Percentiles rank a stretch among this genome's conserved stretches.
Evolutionary conservation across 1,284 basidiomycete species (phyloP).

Genomic region (Agaricales sp.): DNA sequence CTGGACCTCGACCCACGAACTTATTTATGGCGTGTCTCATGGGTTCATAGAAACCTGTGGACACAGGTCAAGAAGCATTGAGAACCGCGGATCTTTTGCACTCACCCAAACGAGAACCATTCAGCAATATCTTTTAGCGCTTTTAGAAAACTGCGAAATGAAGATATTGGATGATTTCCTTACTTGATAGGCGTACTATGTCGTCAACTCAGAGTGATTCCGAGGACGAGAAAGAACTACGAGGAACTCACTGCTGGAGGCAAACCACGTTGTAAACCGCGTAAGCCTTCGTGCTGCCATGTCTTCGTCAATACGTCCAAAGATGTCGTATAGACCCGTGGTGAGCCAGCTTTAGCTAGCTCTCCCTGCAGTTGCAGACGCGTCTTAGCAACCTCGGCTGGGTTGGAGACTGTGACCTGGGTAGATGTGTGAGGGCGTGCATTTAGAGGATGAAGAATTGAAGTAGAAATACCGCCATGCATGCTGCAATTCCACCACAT

Average conservation of each 20-base stretch:
- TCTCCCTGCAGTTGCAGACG: conserved; percentile 92
- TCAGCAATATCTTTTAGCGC: conserved; percentile 67
- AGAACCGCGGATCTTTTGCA: conserved; percentile 4
- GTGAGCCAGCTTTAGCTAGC: conserved; percentile 63
- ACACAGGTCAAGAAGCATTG: conserved; percentile 3
- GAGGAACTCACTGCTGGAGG: conserved; percentile 68
- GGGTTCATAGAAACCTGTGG: conserved; percentile 88
- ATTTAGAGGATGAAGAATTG: not conserved
- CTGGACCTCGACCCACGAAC: conserved; percentile 51
- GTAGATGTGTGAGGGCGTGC: conserved; percentile 7
- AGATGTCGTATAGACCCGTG: conserved; percentile 83
- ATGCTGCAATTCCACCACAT: conserved; percentile 83
- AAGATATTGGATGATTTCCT: conserved; percentile 14
- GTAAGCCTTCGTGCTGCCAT: conserved; percentile 83
- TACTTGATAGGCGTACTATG: conserved; percentile 85
- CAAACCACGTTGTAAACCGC: conserved; percentile 87
- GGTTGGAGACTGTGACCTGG: conserved; percentile 77
- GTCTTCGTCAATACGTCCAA: conserved; percentile 87
- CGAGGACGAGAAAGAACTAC: too few relatives aligned
- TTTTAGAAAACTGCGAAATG: conserved; percentile 4
- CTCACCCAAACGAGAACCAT: conserved; percentile 87
- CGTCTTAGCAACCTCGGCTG: conserved; percentile 90
- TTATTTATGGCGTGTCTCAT: conserved; percentile 69
- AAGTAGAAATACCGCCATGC: conserved; percentile 56
- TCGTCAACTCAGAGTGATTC: too few relatives aligned